Evolutionary conservation across 2,329 filamentous ascomycete genomes (phyloP), one percentile per base, ranked within the genome.

Genomic region (Cercospora berteroae): DNA sequence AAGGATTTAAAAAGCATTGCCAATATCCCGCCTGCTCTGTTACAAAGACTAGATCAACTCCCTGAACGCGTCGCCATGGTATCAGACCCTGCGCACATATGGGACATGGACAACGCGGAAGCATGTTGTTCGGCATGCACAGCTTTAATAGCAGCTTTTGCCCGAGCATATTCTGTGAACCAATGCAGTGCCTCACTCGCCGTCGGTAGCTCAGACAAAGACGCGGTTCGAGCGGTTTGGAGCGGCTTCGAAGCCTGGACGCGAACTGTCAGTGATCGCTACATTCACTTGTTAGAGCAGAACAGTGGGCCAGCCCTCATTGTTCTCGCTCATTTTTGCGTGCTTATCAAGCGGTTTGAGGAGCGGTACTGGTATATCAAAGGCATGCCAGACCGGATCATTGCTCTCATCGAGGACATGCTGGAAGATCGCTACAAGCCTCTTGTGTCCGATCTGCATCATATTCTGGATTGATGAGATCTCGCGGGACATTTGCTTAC

Each of bases 161-260:
- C 65, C 16, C 67, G 64, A 13, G 42, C 60, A 18, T 69, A 66
- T 20, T 56, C 62, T 13, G 64, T 50, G 12, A 23, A 31, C 2
- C 60, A 44, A 18, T 44, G 48, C 18, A 36, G 55, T 5, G 44
- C 20, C n/a, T 36, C 61, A 8, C 33, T 27, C n/a, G 33, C 48
- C 18, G 20, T 59, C 18, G 57, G 55, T 7, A 44, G 31, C 10
- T 50, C 62, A 12, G 44, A 65, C 23, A 60, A 48, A 39, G 58
- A 62, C 9, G 23, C 56, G 4, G 44, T 63, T 42, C 36, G 56
- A 33, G 48, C 58, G 3, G 27, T 68, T n/a, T 68, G 66, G 66
- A 39, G 25, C 12, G 67, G 64, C 5, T 50, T 67, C 44, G 64
- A 66, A 27, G 66, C 61, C n/a, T 69, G 67, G 67, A 52, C 56